Evolutionary conservation across 2,329 filamentous ascomycete genomes (phyloP).

Genomic region (Aspergillus cejpii): DNA sequence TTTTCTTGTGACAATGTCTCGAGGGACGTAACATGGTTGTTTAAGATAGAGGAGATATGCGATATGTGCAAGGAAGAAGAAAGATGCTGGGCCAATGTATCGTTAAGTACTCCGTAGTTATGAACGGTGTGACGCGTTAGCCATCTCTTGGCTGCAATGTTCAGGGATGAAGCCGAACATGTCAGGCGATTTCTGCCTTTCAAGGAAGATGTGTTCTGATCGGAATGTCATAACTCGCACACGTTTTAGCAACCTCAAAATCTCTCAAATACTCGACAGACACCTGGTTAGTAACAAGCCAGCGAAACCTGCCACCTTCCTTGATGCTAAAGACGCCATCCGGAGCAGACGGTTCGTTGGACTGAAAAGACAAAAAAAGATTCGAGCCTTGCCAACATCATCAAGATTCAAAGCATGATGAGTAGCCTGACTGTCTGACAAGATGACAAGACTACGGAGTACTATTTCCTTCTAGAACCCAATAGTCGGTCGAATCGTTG

Average conservation of each 20-base stretch:
- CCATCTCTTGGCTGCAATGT: slow-evolving; percentile 11
- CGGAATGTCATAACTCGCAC: neutral
- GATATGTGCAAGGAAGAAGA: slow-evolving; percentile 8
- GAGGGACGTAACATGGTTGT: neutral
- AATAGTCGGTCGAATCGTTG: neutral
- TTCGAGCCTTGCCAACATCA: too few species aligned
- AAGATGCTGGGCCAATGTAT: slow-evolving; percentile 6
- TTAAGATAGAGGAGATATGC: neutral
- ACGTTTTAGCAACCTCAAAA: neutral
- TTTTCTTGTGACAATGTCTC: neutral
- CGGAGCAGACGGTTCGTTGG: neutral
- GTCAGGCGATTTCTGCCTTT: neutral
- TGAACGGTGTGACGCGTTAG: slow-evolving; percentile 22
- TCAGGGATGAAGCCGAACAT: neutral
- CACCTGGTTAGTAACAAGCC: too few species aligned
- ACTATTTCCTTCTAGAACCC: neutral
- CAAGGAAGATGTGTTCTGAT: neutral
- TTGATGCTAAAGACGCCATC: neutral
- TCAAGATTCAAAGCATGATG: too few species aligned
- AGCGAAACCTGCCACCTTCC: too few species aligned
- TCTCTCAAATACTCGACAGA: too few species aligned
- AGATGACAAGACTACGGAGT: neutral
- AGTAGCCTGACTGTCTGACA: neutral
- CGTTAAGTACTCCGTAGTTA: slow-evolving; percentile 6
- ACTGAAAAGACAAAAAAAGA: too few species aligned